These are phyloP conservation scores for Colletotrichum tanaceti DNA, from an alignment of 2,329 filamentous ascomycete genomes.

Conservation along the genomic window DNA sequence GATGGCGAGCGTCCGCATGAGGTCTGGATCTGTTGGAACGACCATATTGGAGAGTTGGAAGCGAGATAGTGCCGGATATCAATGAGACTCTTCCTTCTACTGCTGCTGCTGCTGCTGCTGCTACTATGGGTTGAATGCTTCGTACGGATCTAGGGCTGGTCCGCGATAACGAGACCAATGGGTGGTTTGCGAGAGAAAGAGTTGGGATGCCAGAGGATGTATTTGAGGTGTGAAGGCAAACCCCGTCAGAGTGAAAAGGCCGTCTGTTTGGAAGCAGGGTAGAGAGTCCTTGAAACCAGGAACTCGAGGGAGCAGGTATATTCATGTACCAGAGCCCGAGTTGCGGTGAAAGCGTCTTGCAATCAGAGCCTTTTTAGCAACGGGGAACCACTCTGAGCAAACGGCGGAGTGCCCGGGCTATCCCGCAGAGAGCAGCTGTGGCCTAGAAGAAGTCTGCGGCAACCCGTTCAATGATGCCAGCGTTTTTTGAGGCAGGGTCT, in stretches of 20 bases:
- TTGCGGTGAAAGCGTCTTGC: background rate
- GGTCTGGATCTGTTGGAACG: slow-evolving; percentile 3
- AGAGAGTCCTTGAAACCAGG: background rate
- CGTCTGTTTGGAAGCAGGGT: no score
- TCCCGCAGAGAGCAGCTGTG: background rate
- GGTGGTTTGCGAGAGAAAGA: no score
- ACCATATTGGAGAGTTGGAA: background rate
- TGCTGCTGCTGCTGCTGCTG: background rate
- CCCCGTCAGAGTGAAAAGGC: no score
- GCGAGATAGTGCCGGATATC: background rate
- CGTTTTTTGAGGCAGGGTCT: background rate
- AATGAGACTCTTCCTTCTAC: no score
- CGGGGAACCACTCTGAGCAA: background rate
- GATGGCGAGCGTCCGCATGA: background rate
- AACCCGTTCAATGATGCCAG: background rate
- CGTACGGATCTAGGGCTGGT: no score
- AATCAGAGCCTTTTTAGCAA: no score
- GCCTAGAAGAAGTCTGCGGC: background rate
- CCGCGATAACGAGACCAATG: no score
- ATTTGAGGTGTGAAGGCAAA: no score
- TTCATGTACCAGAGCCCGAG: background rate
- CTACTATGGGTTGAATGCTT: background rate
- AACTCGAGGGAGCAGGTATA: background rate
- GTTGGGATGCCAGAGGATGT: no score
- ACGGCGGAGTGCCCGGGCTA: background rate